Evolutionary conservation across 306 rosid genomes (phyloP).

Genomic region (Prunus persica): Prunus_persica_NCBIv2 NC_034014.1:30420501-30421000

Average conservation of each 20-base stretch:
- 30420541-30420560: constrained; percentile 48
- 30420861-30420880: not conserved
- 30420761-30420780: constrained; percentile 67
- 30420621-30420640: not conserved
- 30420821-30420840: not conserved
- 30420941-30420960: not conserved
- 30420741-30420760: constrained; percentile 56
- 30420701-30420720: constrained; percentile 70
- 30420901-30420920: not conserved
- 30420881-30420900: not conserved
- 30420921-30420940: not conserved
- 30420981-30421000: constrained; percentile 10
- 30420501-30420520: constrained; percentile 46
- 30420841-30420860: not conserved
- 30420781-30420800: constrained; percentile 23
- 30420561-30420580: constrained; percentile 35
- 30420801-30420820: not conserved
- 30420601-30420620: not conserved
- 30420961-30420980: not conserved
- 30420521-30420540: constrained; percentile 23
- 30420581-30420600: not conserved
- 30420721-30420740: constrained; percentile 74
- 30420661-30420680: constrained; percentile 22
- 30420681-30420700: constrained; percentile 53
- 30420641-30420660: not conserved